phyloP scores from a whole-genome alignment of 2,329 filamentous ascomycete genomes.

The Fusarium sp. region DNA sequence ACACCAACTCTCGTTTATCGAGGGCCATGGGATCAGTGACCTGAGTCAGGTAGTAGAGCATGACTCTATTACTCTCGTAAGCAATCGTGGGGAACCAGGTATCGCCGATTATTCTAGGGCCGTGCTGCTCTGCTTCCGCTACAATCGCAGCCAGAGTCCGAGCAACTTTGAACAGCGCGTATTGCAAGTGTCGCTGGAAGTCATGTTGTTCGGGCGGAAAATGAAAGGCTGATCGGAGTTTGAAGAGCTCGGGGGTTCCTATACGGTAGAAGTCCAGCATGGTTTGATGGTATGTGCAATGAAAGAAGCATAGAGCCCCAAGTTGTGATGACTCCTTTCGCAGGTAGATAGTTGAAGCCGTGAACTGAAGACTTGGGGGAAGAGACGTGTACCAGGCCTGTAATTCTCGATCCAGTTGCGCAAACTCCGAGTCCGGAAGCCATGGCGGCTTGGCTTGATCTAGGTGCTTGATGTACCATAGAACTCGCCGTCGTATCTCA shows the following conservation, averaged over 20 bases:
- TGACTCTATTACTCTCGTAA: conserved; percentile 27
- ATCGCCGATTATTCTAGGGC: conserved; percentile 19
- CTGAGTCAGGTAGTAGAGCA: conserved; percentile 29
- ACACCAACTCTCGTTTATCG: conserved; percentile 17
- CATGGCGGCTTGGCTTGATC: conserved; percentile 22
- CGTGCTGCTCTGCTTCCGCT: conserved; percentile 24
- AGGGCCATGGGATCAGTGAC: background rate
- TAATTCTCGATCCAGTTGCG: conserved; percentile 2
- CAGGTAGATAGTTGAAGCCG: conserved; percentile 17
- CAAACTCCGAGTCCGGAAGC: conserved; percentile 27
- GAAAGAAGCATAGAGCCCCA: conserved; percentile 26
- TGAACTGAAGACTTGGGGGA: conserved; percentile 19
- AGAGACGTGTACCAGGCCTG: conserved; percentile 17
- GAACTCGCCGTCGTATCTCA: conserved; percentile 22
- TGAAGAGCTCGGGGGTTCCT: conserved; percentile 23
- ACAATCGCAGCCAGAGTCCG: conserved; percentile 22
- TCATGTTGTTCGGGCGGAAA: conserved; percentile 20
- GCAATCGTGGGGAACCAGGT: conserved; percentile 29
- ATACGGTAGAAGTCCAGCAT: conserved; percentile 31
- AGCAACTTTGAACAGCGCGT: conserved; percentile 3
- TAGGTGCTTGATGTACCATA: conserved; percentile 29
- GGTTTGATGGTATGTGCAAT: conserved; percentile 29
- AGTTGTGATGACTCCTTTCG: conserved; percentile 25
- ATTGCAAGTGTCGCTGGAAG: conserved; percentile 7
- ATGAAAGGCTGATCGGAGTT: conserved; percentile 22